Conservation (phyloP, 345 rosid species). For the Sonneratia alba region DNA sequence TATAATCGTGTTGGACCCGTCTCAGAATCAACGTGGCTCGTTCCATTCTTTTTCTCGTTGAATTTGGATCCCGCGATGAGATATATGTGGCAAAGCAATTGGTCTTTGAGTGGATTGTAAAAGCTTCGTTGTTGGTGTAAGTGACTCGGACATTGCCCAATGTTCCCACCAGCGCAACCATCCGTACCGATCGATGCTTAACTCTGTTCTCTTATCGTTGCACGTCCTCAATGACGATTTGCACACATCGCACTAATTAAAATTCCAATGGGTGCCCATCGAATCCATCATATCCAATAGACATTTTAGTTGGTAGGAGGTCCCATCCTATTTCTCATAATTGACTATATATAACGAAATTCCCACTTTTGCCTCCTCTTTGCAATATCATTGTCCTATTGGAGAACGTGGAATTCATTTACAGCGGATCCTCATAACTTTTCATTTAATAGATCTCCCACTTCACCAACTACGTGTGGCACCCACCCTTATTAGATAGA, state of each 20-base stretch:
- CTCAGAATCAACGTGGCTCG: not conserved
- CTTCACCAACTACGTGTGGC: not conserved
- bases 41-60: not conserved
- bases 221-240: no score
- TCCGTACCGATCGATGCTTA: no score
- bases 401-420: not conserved
- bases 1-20: not conserved
- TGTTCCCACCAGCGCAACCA: no score
- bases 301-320: not conserved
- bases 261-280: not conserved
- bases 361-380: not conserved
- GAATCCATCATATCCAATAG: not conserved
- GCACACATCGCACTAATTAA: no score
- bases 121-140: no score
- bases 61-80: not conserved
- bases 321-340: not conserved
- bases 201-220: no score
- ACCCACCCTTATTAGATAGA: not conserved
- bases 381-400: not conserved
- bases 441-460: not conserved
- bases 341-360: not conserved
- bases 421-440: not conserved
- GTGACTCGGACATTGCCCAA: no score
- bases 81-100: no score
- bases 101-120: no score